Conservation (phyloP, 2,329 filamentous ascomycete genomes). For the Boeremia exigua region DNA sequence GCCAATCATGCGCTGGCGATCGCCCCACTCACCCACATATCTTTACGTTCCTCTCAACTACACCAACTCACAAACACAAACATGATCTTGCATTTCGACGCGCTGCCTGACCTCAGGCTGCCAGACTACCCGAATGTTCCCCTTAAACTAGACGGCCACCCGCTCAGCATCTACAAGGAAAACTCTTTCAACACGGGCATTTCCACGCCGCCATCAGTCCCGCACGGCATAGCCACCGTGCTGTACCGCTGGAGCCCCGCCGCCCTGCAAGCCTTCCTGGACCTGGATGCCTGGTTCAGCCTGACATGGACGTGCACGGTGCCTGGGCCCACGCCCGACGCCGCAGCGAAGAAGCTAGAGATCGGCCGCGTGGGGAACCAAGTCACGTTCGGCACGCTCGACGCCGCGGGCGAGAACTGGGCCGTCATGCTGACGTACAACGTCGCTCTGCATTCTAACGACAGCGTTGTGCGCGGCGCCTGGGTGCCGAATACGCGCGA, state of each 20-base stretch:
- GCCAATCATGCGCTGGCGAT: background rate
- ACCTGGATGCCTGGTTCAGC: conserved; percentile 35
- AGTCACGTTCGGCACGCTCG: conserved; percentile 30
- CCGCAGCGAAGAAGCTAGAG: conserved; percentile 23
- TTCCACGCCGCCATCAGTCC: conserved; percentile 1
- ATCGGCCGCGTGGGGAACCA: conserved; percentile 32
- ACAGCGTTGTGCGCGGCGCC: conserved; percentile 8
- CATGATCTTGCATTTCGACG: conserved; percentile 1
- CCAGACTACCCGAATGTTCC: conserved; percentile 3
- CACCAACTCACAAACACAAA: background rate
- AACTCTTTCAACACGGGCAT: conserved; percentile 1
- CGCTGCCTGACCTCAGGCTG: background rate
- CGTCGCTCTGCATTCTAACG: background rate
- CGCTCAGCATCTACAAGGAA: conserved; percentile 12
- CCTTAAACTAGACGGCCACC: background rate
- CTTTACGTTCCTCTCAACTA: background rate
- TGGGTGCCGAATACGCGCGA: conserved; percentile 31
- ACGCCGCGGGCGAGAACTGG: conserved; percentile 26
- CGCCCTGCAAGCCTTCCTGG: conserved; percentile 26
- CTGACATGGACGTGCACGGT: conserved; percentile 27
- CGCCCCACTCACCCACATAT: conserved; percentile 9
- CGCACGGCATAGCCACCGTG: conserved; percentile 23
- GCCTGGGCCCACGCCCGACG: background rate
- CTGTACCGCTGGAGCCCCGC: conserved; percentile 30
- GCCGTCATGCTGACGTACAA: conserved; percentile 31